Percentiles rank a stretch among this genome's conserved stretches.
phyloP scores from a whole-genome alignment of 345 rosid species.

The Xanthoceras sorbifolium region DNA sequence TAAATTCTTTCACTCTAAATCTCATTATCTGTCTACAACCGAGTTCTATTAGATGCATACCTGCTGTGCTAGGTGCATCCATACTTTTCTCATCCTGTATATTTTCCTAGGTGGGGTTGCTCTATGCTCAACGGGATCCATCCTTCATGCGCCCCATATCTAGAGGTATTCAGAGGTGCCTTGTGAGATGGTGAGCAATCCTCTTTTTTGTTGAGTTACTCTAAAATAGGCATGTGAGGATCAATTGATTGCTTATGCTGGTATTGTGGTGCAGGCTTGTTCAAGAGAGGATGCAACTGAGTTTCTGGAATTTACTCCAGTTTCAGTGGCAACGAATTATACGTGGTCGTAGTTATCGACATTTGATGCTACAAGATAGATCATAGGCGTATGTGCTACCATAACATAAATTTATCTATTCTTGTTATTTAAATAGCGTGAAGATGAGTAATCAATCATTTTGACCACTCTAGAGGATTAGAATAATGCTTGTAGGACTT shows the following conservation, averaged over 20 bases:
- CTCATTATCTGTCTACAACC: background rate
- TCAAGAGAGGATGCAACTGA: conserved; percentile 68
- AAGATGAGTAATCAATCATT: background rate
- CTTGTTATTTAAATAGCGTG: background rate
- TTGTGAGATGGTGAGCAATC: conserved; percentile 77
- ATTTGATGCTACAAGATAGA: conserved; percentile 69
- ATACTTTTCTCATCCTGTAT: background rate
- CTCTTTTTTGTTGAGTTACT: conserved; percentile 12
- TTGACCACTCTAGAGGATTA: background rate
- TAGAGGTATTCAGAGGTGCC: conserved; percentile 82
- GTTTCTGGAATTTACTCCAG: conserved; percentile 41
- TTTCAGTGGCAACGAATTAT: conserved; percentile 72
- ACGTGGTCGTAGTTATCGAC: conserved; percentile 89
- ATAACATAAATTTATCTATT: background rate
- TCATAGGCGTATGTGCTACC: conserved; percentile 21
- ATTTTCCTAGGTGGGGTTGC: conserved; percentile 72
- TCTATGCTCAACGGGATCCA: conserved; percentile 86
- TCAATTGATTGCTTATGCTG: conserved; percentile 11
- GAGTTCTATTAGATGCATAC: background rate
- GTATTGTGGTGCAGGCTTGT: conserved; percentile 65
- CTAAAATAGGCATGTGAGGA: background rate
- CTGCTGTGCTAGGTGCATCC: background rate
- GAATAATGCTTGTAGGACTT: background rate
- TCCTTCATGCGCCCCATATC: conserved; percentile 84
- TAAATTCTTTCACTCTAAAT: background rate